Conservation (phyloP, 1,284 basidiomycete species). For the Cryptococcus sp. region DNA sequence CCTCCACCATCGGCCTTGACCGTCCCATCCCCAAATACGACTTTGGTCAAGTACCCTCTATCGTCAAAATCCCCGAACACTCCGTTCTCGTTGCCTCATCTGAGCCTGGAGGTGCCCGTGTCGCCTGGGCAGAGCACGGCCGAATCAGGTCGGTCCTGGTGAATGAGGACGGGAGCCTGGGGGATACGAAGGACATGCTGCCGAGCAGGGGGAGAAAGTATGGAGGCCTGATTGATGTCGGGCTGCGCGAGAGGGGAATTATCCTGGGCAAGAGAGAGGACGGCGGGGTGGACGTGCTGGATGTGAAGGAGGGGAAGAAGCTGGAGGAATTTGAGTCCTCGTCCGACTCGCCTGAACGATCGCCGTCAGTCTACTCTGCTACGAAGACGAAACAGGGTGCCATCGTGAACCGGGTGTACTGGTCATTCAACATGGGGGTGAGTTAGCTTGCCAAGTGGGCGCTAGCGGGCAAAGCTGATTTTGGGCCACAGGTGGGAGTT, state of each 20-base stretch:
- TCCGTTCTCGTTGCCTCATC: conserved; percentile 30
- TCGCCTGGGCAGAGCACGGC: conserved; percentile 68
- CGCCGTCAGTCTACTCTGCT: conserved; percentile 55
- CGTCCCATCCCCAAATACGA: conserved; percentile 58
- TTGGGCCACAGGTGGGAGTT: conserved; percentile 15
- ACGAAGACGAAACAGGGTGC: conserved; percentile 15
- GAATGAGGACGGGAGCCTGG: conserved; percentile 42
- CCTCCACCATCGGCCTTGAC: conserved; percentile 58
- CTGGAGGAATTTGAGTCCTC: conserved; percentile 62
- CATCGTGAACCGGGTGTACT: conserved; percentile 65
- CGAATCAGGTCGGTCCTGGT: conserved; percentile 47
- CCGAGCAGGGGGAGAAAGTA: conserved; percentile 30
- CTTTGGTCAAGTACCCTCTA: conserved; percentile 60
- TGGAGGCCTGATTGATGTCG: conserved; percentile 35
- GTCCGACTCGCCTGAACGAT: conserved; percentile 33
- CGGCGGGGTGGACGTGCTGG: conserved; percentile 59
- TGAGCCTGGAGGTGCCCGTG: conserved; percentile 45
- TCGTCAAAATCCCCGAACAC: conserved; percentile 48
- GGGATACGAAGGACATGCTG: conserved; percentile 57
- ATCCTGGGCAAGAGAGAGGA: conserved; percentile 54
- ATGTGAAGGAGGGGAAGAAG: conserved; percentile 52
- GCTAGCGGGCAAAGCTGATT: conserved; percentile 1
- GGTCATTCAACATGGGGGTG: conserved; percentile 62
- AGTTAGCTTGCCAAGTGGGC: conserved; percentile 26
- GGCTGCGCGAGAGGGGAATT: conserved; percentile 34